Base-by-base conservation (phyloP, 306 rosid species). In the Vigna reflexopilosa region DNA sequence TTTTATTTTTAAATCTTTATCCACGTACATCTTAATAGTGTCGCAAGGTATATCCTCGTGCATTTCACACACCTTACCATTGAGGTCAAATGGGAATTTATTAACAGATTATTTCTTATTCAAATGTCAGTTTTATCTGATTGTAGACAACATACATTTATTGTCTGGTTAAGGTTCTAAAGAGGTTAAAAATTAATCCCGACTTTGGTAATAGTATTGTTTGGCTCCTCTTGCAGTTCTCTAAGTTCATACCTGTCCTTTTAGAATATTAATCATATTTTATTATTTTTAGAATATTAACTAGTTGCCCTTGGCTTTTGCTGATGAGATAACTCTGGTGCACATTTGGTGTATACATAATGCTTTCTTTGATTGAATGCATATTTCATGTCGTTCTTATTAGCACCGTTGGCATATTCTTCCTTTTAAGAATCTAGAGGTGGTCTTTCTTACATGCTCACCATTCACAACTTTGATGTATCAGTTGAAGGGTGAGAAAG, bases 401-500 rank as follows among this genome's bases (percentile, higher is more conserved):
- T 30, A 3, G 34, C 34, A 30, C 34, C 34, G 34, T 30, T 30
- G 34, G 34, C 5, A 30, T 30, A 30, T 30, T 30, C 34, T 30
- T 30, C 34, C 34, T 30, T 30, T 30, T 30, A 30, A 30, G 34
- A 30, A 30, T 30, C 34, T 30, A 30, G 34, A 30, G 34, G 4
- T 30, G 34, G 34, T 30, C 58, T 50, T 61, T 44, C 36, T 63
- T 71, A 24, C 58, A 19, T 70, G 62, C 62, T 71, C 45, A 56
- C 64, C 14, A 13, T 71, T 79, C 22, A 20, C 38, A 72, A 77
- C 57, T 67, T 76, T 64, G 71, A 68, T 62, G 40, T 55, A 52
- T 88, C 91, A 94, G 98, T 87, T 94, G 92, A 94, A 92, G 83
- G 97, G 98, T 55, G 98, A 94, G 85, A 94, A 82, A 85, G 98